Evolutionary conservation across 768 basidiomycete genomes (phyloP).

Genomic region (Cystofilobasidium bisporidii): DNA sequence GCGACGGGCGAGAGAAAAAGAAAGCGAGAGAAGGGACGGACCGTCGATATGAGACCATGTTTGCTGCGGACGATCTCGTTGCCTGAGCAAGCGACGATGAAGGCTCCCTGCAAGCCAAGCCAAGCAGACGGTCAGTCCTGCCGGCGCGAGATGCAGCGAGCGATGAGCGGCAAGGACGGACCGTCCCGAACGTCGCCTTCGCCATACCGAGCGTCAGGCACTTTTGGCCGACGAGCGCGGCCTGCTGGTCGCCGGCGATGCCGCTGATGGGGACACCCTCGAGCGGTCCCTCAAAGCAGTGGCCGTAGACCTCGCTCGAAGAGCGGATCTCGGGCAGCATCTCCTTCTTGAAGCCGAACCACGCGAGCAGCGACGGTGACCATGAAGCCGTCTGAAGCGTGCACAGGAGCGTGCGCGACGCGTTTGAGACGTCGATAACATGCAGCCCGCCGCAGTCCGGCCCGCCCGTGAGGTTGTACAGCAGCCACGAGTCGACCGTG

Average conservation of each 20-base stretch:
- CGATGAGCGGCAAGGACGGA: not conserved
- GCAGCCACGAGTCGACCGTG: slow-evolving; percentile 94
- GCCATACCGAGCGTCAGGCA: slow-evolving; percentile 84
- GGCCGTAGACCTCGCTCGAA: slow-evolving; percentile 84
- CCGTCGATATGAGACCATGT: slow-evolving; percentile 83
- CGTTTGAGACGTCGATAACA: slow-evolving; percentile 88
- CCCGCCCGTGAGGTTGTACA: slow-evolving; percentile 82
- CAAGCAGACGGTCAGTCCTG: slow-evolving; percentile 36
- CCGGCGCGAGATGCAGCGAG: no score
- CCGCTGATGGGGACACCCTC: slow-evolving; percentile 75
- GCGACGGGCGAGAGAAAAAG: slow-evolving; percentile 4
- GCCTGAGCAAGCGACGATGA: slow-evolving; percentile 91
- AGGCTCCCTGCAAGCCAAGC: slow-evolving; percentile 67
- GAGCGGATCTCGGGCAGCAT: slow-evolving; percentile 80
- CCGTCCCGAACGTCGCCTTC: slow-evolving; percentile 78
- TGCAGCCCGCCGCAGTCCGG: slow-evolving; percentile 53
- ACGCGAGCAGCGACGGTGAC: slow-evolving; percentile 70
- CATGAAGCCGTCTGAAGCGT: slow-evolving; percentile 71
- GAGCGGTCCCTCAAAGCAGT: slow-evolving; percentile 52
- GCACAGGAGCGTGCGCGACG: slow-evolving; percentile 87
- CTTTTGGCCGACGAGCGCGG: slow-evolving; percentile 90
- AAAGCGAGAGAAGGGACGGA: slow-evolving; percentile 38
- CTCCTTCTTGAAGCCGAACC: slow-evolving; percentile 69
- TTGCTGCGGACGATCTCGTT: slow-evolving; percentile 69
- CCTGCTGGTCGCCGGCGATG: slow-evolving; percentile 96